Evolutionary conservation across 2,329 filamentous ascomycete species (phyloP), one percentile per base, ranked within the genome.

Genomic region (Penicillium sclerotiorum): DNA sequence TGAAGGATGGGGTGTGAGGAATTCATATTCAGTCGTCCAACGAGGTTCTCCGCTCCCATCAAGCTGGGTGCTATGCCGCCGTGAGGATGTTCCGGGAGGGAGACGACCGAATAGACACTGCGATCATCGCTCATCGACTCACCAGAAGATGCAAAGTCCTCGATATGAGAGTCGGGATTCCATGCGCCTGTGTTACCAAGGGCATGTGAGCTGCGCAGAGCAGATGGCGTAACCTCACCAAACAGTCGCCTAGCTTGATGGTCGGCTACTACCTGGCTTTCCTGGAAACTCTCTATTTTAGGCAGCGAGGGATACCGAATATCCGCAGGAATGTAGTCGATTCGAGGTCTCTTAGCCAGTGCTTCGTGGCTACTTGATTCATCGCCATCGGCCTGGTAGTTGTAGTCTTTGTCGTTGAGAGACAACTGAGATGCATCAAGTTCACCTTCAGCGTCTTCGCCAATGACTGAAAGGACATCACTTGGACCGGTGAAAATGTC

Each of bases 401-500:
- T 40, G 38, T 56, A 59, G 1, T 43, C 60, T 21, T 71, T 68
- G 47, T 85, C 82, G 20, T 78, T 64, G 1, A 90, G 71, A 52
- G 82, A 88, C 21, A 90, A 73, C 54, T 86, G 84, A 0, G 86
- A 87, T 2, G 86, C 81, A 53, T 77, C 72, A 22, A 74, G 59
- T 21, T 73, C 73, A 9, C 73, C 73, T 35, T 74, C 72, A 1
- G 57, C 49, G 43, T 69, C 68, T 52, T 74, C 72, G 5, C 63
- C 63, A 37, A 71, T 73, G 15, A 69, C 67, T 25, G 64, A 66
- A 38, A 74, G 64, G 11, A 53, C 59, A 3, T 64, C 61, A 13
- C 61, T 49, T 22, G 75, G 73, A 5, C 79, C 69, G n/a, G 76
- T 76, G n/a, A 84, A 71, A 13, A 83, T 77, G 17, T 77, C 78